Conservation (phyloP, 345 rosid genomes). For the Reutealis trisperma region DNA sequence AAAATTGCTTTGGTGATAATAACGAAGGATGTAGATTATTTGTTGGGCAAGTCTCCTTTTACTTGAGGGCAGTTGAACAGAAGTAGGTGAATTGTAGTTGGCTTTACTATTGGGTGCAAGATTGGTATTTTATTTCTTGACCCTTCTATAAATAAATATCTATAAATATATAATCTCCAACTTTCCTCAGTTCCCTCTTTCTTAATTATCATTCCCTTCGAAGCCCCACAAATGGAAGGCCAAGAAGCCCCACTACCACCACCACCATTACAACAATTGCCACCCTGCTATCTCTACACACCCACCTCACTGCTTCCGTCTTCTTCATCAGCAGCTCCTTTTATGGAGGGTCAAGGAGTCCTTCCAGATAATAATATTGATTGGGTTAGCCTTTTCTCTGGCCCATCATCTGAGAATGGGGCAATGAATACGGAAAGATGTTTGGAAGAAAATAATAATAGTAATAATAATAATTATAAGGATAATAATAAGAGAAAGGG, state of each 20-base stretch:
- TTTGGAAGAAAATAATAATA: constrained; percentile 24
- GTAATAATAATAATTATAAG: not conserved
- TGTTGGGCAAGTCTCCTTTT: constrained; percentile 34
- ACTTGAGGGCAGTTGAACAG: constrained; percentile 59
- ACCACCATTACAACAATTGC: constrained; percentile 12
- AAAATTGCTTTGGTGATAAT: constrained; percentile 36
- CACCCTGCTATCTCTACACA: constrained; percentile 32
- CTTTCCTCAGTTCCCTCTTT: constrained; percentile 34
- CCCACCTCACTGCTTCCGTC: constrained; percentile 28
- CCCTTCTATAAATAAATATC: not conserved
- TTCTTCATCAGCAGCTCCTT: constrained; percentile 19
- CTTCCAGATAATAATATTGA: constrained; percentile 43
- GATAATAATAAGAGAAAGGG: constrained; percentile 31
- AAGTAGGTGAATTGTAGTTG: constrained; percentile 67
- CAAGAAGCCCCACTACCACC: constrained; percentile 21
- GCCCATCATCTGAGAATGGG: constrained; percentile 26
- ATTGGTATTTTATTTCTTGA: not conserved
- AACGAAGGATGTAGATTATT: constrained; percentile 24
- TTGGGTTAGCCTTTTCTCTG: constrained; percentile 54
- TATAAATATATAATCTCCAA: not conserved
- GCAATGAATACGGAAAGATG: constrained; percentile 16
- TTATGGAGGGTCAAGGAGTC: constrained; percentile 11
- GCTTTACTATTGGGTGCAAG: constrained; percentile 38
- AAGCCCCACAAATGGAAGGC: constrained; percentile 39
- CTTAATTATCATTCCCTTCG: constrained; percentile 4